Conservation (phyloP, 1,284 basidiomycete species). For the Ceratobasidium sp. region DNA sequence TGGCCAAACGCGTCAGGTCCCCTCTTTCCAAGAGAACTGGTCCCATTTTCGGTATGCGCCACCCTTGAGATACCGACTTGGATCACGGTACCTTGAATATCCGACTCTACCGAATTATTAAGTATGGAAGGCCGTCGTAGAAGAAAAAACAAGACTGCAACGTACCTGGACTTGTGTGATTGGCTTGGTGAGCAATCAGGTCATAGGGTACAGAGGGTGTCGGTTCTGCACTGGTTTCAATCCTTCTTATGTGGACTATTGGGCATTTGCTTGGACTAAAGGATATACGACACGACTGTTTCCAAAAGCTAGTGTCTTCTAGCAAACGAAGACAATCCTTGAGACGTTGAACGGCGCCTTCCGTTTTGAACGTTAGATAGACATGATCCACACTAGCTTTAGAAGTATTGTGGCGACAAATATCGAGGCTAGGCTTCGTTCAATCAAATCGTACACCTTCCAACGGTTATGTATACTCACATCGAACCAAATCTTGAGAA, state of each 20-base stretch:
- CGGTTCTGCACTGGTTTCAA: not conserved
- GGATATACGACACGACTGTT: not conserved
- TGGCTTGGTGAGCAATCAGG: not conserved
- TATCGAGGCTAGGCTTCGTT: not conserved
- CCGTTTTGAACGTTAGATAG: constrained; percentile 10
- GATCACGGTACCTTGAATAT: not conserved
- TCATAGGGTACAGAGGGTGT: not conserved
- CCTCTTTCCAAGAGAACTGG: too few relatives aligned
- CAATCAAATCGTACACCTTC: not conserved
- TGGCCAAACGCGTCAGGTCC: too few relatives aligned
- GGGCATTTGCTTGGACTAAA: too few relatives aligned
- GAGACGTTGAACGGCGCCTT: not conserved
- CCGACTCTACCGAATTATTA: not conserved
- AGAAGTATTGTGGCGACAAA: not conserved
- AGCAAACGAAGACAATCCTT: not conserved
- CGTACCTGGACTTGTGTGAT: not conserved
- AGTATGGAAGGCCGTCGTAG: not conserved
- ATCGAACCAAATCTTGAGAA: constrained; percentile 25
- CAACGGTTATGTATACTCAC: not conserved
- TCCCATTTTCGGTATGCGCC: not conserved
- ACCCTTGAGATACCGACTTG: not conserved
- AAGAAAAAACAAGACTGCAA: not conserved
- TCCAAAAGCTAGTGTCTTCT: constrained; percentile 1
- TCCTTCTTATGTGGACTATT: not conserved
- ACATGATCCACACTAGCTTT: not conserved